Evolutionary conservation across 345 rosid genomes (phyloP).

Genomic region (Eutrema heterophyllum): DNA sequence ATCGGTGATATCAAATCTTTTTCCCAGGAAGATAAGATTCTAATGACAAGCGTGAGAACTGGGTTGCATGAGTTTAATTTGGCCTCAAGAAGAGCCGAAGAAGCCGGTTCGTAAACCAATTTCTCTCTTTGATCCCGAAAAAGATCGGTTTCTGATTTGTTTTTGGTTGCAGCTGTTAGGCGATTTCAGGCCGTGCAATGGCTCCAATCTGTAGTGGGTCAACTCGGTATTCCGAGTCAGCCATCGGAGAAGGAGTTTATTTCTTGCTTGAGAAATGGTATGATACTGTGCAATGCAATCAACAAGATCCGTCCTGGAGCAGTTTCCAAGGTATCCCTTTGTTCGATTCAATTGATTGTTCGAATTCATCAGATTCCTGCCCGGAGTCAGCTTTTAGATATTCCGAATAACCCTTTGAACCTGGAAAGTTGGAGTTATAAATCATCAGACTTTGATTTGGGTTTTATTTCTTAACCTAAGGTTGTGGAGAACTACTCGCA

Average conservation of each 20-base stretch:
- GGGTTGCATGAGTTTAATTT: conserved; percentile 53
- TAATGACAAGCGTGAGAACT: conserved; percentile 51
- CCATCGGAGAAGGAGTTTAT: conserved; percentile 84
- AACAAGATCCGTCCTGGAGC: conserved; percentile 83
- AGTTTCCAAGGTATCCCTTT: conserved; percentile 62
- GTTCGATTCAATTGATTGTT: neutral
- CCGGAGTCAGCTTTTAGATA: too few species aligned
- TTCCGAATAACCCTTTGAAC: neutral
- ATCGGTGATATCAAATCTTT: neutral
- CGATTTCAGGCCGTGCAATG: conserved; percentile 66
- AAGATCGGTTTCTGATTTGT: neutral
- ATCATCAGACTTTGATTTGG: neutral
- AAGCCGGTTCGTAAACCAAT: conserved; percentile 49
- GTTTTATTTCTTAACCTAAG: conserved; percentile 30
- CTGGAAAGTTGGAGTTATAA: neutral
- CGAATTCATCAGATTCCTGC: neutral
- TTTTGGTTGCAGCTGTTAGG: conserved; percentile 53
- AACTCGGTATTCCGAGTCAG: conserved; percentile 49
- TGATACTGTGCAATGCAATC: conserved; percentile 69
- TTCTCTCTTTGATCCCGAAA: neutral
- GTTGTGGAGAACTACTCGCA: conserved; percentile 65
- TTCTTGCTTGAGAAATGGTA: conserved; percentile 89
- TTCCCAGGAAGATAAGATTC: conserved; percentile 2
- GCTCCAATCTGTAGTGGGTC: conserved; percentile 69
- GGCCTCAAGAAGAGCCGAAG: conserved; percentile 94